Conservation (phyloP, 768 basidiomycete species). For the Asterophora lycoperdoides region DNA sequence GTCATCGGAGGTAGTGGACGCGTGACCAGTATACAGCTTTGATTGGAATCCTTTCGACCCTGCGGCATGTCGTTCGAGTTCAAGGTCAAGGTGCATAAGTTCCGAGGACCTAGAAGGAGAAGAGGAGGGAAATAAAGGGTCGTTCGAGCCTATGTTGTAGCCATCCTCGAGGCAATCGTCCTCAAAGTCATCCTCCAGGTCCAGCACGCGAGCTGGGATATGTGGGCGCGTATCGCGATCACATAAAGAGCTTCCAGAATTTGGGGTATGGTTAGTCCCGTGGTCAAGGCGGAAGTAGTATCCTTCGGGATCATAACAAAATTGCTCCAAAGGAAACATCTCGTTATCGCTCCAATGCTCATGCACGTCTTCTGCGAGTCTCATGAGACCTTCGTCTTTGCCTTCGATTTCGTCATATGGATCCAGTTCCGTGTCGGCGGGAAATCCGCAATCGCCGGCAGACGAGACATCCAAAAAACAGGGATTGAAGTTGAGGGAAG, state of each 20-base stretch:
- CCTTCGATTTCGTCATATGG: not conserved
- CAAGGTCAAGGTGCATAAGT: not conserved
- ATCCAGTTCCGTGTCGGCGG: slow-evolving; percentile 7
- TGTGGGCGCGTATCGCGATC: not conserved
- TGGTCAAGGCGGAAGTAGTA: not conserved
- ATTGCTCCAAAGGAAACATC: slow-evolving; percentile 1
- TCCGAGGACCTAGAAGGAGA: slow-evolving; percentile 2
- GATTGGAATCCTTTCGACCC: not conserved
- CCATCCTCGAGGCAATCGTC: too few species aligned
- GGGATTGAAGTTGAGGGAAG: not conserved
- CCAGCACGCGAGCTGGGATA: slow-evolving; percentile 10
- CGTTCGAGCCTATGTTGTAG: not conserved
- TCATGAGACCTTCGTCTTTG: not conserved
- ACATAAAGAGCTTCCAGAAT: not conserved
- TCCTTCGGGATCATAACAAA: not conserved
- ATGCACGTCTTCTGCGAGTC: not conserved
- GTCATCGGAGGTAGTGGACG: slow-evolving; percentile 2
- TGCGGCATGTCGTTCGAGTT: not conserved
- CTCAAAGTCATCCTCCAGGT: slow-evolving; percentile 8
- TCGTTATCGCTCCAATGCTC: slow-evolving; percentile 10
- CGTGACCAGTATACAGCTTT: slow-evolving; percentile 8
- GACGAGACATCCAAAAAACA: slow-evolving; percentile 5
- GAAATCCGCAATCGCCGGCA: slow-evolving; percentile 5
- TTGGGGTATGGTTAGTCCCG: not conserved
- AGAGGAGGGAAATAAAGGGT: not conserved